These are phyloP conservation scores for Lepiota subincarnata DNA, from an alignment of 768 basidiomycete genomes.

Conservation along the genomic window DNA sequence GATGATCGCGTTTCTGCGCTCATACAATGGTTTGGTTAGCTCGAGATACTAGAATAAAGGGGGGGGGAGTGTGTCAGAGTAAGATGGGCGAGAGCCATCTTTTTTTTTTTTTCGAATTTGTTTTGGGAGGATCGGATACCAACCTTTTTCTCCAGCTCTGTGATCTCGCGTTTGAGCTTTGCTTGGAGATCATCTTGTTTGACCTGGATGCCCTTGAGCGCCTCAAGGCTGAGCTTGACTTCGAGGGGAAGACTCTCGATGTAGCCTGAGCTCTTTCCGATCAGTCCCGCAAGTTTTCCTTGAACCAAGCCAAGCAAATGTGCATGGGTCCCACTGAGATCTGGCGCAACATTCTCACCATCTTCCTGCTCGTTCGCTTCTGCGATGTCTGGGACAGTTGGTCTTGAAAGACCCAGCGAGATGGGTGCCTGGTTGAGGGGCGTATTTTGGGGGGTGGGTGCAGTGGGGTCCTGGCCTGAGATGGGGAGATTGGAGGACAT, in stretches of 20 bases:
- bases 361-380: slow-evolving; percentile 76
- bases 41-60: slow-evolving; percentile 55
- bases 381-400: slow-evolving; percentile 82
- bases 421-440: slow-evolving; percentile 82
- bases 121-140: background rate
- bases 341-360: slow-evolving; percentile 34
- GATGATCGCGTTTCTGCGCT: slow-evolving; percentile 82
- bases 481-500: slow-evolving; percentile 76
- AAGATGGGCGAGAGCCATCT: too few species aligned
- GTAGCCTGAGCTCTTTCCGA: slow-evolving; percentile 93
- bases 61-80: background rate
- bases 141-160: slow-evolving; percentile 95
- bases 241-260: slow-evolving; percentile 82
- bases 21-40: slow-evolving; percentile 80
- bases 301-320: slow-evolving; percentile 87
- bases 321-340: slow-evolving; percentile 43
- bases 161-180: slow-evolving; percentile 91
- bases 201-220: slow-evolving; percentile 89
- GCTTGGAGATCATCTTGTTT: slow-evolving; percentile 89
- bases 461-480: slow-evolving; percentile 53
- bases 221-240: slow-evolving; percentile 83
- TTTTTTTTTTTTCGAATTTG: too few species aligned
- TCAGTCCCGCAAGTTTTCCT: slow-evolving; percentile 74
- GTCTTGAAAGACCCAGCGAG: slow-evolving; percentile 73
- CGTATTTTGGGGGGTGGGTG: slow-evolving; percentile 95